Percentiles rank a stretch among this genome's conserved stretches.
Conservation (phyloP, 2,329 filamentous ascomycete species). For the Penicillium sp. region DNA sequence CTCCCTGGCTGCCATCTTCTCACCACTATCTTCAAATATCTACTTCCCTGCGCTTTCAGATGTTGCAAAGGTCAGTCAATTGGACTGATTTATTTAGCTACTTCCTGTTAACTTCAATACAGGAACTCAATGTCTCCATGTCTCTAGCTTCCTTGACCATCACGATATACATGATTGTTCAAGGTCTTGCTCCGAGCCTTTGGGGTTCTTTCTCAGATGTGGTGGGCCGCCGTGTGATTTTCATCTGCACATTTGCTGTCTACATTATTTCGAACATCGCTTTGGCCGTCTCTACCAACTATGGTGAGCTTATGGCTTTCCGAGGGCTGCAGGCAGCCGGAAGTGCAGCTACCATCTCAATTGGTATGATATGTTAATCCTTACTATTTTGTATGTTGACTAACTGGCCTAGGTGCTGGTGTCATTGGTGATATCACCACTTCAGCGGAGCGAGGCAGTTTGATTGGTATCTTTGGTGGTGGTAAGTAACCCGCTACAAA, state of each 20-base stretch:
- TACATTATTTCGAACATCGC: conserved; percentile 50
- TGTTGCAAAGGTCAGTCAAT: conserved; percentile 22
- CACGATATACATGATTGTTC: conserved; percentile 50
- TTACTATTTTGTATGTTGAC: background rate
- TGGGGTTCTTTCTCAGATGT: conserved; percentile 52
- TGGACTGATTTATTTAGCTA: background rate
- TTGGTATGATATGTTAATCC: conserved; percentile 35
- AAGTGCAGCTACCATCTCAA: conserved; percentile 49
- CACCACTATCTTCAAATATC: conserved; percentile 47
- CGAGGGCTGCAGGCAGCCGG: conserved; percentile 51
- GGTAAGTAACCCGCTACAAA: conserved; percentile 23
- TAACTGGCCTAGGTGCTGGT: conserved; percentile 30
- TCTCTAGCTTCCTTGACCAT: conserved; percentile 37
- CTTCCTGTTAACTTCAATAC: background rate
- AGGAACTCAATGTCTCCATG: conserved; percentile 28
- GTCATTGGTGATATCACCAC: conserved; percentile 44
- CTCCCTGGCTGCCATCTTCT: conserved; percentile 43
- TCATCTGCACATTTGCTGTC: conserved; percentile 47
- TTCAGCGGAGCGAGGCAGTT: conserved; percentile 39
- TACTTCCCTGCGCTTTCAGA: conserved; percentile 45
- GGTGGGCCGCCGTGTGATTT: conserved; percentile 47
- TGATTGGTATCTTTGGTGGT: conserved; percentile 41
- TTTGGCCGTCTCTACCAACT: conserved; percentile 46
- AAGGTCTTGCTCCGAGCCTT: conserved; percentile 51
- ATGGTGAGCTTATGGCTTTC: conserved; percentile 45